Evolutionary conservation across 164 flowering plant species (phyloP), one percentile per base, ranked within the genome.

Genomic region (Sedum album): DNA sequence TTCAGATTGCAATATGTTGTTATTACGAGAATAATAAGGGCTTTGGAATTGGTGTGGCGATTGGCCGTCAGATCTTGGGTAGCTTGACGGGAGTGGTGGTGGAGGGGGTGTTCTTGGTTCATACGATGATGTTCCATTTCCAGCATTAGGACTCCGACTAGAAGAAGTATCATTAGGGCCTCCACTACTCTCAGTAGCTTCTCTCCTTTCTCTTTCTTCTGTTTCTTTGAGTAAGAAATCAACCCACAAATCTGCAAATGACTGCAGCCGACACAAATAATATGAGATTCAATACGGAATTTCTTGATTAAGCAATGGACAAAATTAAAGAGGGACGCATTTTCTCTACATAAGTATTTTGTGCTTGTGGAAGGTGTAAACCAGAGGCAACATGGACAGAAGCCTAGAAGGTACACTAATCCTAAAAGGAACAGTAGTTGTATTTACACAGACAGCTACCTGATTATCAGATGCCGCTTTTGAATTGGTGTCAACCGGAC

Each of bases 171-270:
- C 77, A 60, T 71, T 72, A 25, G 79, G 61, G 21, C 36, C 71
- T 7, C 64, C 69, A 7, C 68, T 71, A n/a, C 73, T 75, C 41
- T 78, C 89, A 25, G 38, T 74, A 3, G 81, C 10, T 68, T 84
- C 94, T 42, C 86, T 81, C 70, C 75, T 87, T 71, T 86, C 97
- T 71, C 92, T 83, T 75, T 90, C 93, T 76, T 88, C 90, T 20
- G 85, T 82, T 80, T 95, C 99, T 68, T 86, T 92, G 76, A 95
- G 94, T 74, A 95, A 96, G 77, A 90, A 95, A 81, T 95, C 99
- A 68, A 95, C 99, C 99, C 99, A 95, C 26, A 92, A 72, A 85
- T 95, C 97, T 76, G 97, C 85, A 81, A 95, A 85, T 15, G 99
- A 88, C 99, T 95, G 94, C 15, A 75, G 77, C 53, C 36, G 13